phyloP scores from a whole-genome alignment of 2,329 filamentous ascomycete genomes.

The Cytospora paraplurivora region DNA sequence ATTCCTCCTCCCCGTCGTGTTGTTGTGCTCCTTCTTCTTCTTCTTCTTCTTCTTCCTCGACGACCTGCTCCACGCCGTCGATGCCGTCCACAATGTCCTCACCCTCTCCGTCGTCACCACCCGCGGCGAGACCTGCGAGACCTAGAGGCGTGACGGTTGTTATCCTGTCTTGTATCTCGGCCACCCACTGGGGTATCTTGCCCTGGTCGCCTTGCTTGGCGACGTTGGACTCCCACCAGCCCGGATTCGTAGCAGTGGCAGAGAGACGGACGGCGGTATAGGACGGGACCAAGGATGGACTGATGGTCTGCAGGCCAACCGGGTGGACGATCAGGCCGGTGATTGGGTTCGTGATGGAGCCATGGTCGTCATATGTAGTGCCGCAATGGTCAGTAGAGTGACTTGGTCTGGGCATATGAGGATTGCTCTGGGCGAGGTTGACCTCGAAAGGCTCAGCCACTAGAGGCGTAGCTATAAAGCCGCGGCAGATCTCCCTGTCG shows the following conservation, averaged over 20 bases:
- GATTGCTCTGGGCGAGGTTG: constrained; percentile 37
- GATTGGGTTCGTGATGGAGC: constrained; percentile 47
- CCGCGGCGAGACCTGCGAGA: constrained; percentile 44
- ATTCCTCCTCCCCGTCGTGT: constrained; percentile 31
- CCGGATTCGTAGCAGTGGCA: constrained; percentile 51
- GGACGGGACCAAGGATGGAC: constrained; percentile 41
- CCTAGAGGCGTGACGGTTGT: constrained; percentile 48
- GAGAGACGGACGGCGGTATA: constrained; percentile 58
- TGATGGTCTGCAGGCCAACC: constrained; percentile 34
- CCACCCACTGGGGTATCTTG: constrained; percentile 48
- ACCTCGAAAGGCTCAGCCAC: constrained; percentile 55
- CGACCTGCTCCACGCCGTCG: constrained; percentile 33
- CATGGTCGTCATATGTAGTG: constrained; percentile 44
- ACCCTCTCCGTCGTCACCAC: constrained; percentile 37
- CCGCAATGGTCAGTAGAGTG: constrained; percentile 50
- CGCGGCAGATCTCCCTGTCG: constrained; percentile 48
- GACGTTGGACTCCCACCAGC: constrained; percentile 57
- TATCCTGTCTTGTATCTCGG: constrained; percentile 48
- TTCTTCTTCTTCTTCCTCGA: constrained; percentile 37
- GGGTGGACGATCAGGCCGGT: constrained; percentile 53
- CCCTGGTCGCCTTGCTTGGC: constrained; percentile 29
- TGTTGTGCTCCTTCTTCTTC: constrained; percentile 35
- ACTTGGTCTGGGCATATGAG: constrained; percentile 28
- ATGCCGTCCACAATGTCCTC: constrained; percentile 24
- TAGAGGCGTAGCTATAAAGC: constrained; percentile 56